These are phyloP conservation scores for Rutstroemia sp. DNA, from an alignment of 2,329 filamentous ascomycete genomes.

Conservation along the genomic window DNA sequence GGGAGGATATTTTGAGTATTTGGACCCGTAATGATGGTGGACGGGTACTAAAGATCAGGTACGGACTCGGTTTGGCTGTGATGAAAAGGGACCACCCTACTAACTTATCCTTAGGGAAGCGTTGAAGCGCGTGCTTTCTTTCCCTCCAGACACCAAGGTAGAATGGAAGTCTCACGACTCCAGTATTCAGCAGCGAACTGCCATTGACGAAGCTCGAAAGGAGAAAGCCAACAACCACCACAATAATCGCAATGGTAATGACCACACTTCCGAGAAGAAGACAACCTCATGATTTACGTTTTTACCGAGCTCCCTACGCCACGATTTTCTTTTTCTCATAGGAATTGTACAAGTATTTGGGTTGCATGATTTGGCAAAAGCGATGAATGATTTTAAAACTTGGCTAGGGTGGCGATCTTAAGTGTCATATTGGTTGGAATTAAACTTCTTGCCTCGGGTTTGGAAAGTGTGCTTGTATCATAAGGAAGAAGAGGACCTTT, in stretches of 20 bases:
- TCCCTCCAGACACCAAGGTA: conserved; percentile 83
- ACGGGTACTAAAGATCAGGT: conserved; percentile 94
- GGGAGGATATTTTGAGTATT: conserved; percentile 94
- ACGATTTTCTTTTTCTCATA: conserved; percentile 15
- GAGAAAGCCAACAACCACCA: conserved; percentile 57
- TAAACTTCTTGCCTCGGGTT: neutral
- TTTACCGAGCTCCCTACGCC: conserved; percentile 10
- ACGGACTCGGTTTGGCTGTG: conserved; percentile 30
- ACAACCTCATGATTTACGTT: conserved; percentile 15
- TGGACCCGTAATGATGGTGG: conserved; percentile 94
- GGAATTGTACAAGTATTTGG: conserved; percentile 27
- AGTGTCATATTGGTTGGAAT: neutral
- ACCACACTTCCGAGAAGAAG: conserved; percentile 19
- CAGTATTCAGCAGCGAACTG: conserved; percentile 84
- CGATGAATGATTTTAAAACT: conserved; percentile 11
- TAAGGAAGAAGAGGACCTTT: neutral
- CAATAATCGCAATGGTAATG: conserved; percentile 11
- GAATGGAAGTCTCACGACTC: conserved; percentile 96
- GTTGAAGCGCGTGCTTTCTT: conserved; percentile 81
- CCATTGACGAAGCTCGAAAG: conserved; percentile 84
- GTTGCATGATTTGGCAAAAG: conserved; percentile 27
- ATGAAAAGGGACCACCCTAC: neutral
- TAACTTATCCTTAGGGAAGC: conserved; percentile 58
- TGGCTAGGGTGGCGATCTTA: conserved; percentile 18
- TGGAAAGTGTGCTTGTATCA: neutral